Evolutionary conservation across 768 basidiomycete genomes (phyloP), one percentile per base, ranked within the genome.

Genomic region (Gloeostereum incarnatum): DNA sequence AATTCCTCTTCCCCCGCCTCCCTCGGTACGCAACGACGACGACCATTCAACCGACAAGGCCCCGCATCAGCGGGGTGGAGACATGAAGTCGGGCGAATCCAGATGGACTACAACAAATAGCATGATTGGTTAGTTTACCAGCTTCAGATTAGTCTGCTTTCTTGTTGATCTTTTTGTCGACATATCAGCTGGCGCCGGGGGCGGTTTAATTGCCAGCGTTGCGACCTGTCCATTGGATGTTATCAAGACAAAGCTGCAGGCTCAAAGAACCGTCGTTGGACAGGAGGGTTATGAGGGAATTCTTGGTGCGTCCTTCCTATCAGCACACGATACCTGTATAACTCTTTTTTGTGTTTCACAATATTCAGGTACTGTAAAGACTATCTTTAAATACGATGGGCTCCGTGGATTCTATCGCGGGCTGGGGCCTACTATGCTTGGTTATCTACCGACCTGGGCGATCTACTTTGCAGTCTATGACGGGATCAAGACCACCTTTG

Each of bases 401-500:
- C 46, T 96, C 36, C 77, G 83, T 39, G 96, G 96, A 10, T 67
- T 97, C 44, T 99, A 99, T 61, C 78, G 96, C 29, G 96, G 96
- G n/a, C 72, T 99, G 14, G 93, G 94, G 14, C 96, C 96, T 10
- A 99, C 96, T 14, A 74, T 99, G 40, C 71, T 93, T 6, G 96
- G 96, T 10, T 98, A 99, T 62, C 75, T 98, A 27, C 96, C 96
- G 16, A 98, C 94, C 2, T 98, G 93, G 96, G 96, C 92, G 18
- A 98, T 98, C 49, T 98, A 97, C 59, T 98, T 98, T 59, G 80
- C 91, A 16, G 90, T 98, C 18, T 98, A 98, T 62, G 96, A 99
- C 62, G 79, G 85, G 42, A 86, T 97, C 61, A 98, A 98, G 69
- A 73, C 73, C 10, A 62, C 68, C 34, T 85, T 90, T 54, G 87